A percentile compares a stretch with the other conserved stretches of the same genome.
Evolutionary conservation across 306 rosid species (phyloP).

Genomic region (Myrica gale): DNA sequence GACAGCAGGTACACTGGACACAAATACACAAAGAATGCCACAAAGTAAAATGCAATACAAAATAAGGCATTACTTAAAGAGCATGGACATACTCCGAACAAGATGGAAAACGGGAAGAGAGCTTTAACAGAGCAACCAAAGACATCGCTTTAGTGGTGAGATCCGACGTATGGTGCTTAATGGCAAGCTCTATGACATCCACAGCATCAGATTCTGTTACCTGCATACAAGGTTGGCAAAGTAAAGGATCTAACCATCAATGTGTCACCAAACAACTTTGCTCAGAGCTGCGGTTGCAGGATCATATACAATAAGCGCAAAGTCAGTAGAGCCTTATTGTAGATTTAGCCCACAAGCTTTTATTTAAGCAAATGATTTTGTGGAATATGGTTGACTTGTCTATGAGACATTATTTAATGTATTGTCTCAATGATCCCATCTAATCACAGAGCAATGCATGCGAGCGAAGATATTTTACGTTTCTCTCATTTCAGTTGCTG

Average conservation of each 20-base stretch:
- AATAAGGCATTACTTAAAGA: constrained; percentile 9
- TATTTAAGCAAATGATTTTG: background rate
- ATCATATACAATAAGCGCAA: background rate
- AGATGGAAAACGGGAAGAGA: constrained; percentile 94
- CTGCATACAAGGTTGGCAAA: constrained; percentile 41
- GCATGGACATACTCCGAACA: constrained; percentile 73
- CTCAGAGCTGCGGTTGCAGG: background rate
- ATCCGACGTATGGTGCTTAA: constrained; percentile 67
- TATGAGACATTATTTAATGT: background rate
- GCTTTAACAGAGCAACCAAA: constrained; percentile 82
- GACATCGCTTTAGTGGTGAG: constrained; percentile 89
- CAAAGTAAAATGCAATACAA: constrained; percentile 20
- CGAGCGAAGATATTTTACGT: background rate
- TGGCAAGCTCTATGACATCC: constrained; percentile 67
- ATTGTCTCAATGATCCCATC: background rate
- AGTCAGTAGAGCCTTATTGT: background rate
- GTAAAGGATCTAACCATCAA: background rate
- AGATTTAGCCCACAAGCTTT: background rate
- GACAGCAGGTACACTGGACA: constrained; percentile 20
- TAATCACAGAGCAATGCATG: background rate
- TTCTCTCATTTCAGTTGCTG: background rate
- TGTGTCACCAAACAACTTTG: background rate
- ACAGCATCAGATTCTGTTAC: constrained; percentile 88
- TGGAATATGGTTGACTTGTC: background rate
- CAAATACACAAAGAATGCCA: constrained; percentile 7